Base-by-base conservation (phyloP, 2,329 filamentous ascomycete species). In the Blastomyces parvus region DNA sequence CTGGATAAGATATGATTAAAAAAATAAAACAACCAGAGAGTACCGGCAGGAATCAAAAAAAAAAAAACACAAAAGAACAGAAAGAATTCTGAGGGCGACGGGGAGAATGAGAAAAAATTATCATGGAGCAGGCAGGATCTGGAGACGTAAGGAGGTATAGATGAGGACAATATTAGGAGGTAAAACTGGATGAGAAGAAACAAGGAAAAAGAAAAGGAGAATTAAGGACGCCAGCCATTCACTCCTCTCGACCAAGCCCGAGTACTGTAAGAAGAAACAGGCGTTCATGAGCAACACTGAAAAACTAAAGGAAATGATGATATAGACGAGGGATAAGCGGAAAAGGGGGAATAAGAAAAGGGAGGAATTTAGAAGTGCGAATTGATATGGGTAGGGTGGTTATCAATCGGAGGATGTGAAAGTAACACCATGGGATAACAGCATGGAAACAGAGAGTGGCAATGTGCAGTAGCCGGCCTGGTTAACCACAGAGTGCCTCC, bases 151-250 rank as follows among this genome's bases (percentile, higher is more conserved):
- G 3, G 17, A 9, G 30, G 36, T 36, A 22, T 7, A 55, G 19
- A 55, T 33, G 7, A 2, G 19, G 19, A 13, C 3, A 17, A 2
- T 17, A 55, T 36, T 33, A 55, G 30, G 14, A 27, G 40, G n/a
- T 14, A 42, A 40, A 27, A 9, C 36, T 38, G 36, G 36, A 11
- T 25, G 9, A n/a, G 62, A 65, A 17, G 38, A 61, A 60, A 60
- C 58, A 55, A n/a, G 44, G 44, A 36, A 62, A n/a, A 6, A 59
- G 42, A 9, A 40, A 38, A 46, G 33, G 36, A 33, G 46, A 38
- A 46, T 19, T 61, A 11, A 56, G 19, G 27, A 55, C 14, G 52
- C 27, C 27, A 50, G 52, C 27, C 27, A 17, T 27, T 27, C n/a
- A 14, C n/a, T 13, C 17, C 19, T n/a, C 22, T 36, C 36, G n/a